Percentiles rank a stretch among this genome's conserved stretches.
phyloP scores from a whole-genome alignment of 2,329 filamentous ascomycete genomes.

The Bipolaris oryzae region DNA sequence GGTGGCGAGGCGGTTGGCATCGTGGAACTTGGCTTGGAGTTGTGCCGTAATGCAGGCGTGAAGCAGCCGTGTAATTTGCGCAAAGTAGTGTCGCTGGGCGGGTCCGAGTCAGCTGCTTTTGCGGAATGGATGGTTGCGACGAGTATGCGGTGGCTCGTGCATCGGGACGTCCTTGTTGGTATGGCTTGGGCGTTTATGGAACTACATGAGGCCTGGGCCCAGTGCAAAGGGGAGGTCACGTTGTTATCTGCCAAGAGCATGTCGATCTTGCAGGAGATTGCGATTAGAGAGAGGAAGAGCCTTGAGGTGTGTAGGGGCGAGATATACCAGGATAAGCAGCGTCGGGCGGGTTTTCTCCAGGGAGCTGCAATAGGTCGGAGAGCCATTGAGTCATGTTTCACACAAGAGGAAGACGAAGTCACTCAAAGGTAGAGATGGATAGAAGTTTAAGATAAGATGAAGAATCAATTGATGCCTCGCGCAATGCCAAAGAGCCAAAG shows the following conservation, averaged over 20 bases:
- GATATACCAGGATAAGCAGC: not conserved
- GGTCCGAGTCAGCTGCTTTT: conserved; percentile 49
- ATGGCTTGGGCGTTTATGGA: conserved; percentile 45
- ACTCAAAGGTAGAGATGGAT: not conserved
- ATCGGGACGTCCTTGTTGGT: conserved; percentile 39
- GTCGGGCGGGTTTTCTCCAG: not conserved
- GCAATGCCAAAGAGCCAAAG: not conserved
- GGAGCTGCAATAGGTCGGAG: not conserved
- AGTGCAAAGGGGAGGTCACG: not conserved
- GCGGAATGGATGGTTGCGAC: conserved; percentile 21
- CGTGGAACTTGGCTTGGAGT: conserved; percentile 41
- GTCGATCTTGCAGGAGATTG: conserved; percentile 11
- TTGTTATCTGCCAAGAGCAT: conserved; percentile 4
- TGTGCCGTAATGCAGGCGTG: conserved; percentile 28
- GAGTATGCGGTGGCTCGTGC: conserved; percentile 25
- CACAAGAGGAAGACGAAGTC: not conserved
- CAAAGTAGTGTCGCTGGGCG: conserved; percentile 27
- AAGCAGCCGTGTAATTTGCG: conserved; percentile 28
- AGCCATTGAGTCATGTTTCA: conserved; percentile 10
- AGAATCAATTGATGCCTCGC: not conserved
- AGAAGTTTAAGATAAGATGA: not conserved
- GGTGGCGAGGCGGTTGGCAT: conserved; percentile 35
- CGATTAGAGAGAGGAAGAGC: conserved; percentile 14
- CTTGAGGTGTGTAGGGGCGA: conserved; percentile 18
- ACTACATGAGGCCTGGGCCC: conserved; percentile 18